Evolutionary conservation across 768 basidiomycete genomes (phyloP), one percentile per base, ranked within the genome.

Genomic region (Hortiboletus flavorubellus): DNA sequence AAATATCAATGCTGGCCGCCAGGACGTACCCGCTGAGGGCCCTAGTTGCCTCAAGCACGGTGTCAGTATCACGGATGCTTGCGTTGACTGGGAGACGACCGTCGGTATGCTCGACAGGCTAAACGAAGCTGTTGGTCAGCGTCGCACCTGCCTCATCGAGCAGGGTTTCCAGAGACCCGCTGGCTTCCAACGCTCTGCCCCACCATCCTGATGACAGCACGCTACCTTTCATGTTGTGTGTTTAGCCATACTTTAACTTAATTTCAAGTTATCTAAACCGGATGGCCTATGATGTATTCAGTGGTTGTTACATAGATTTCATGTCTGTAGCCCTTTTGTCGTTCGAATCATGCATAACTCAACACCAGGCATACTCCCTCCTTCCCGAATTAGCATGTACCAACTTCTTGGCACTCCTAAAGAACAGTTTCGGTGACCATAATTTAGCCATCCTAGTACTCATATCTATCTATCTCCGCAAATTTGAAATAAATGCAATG

Each of bases 61-160:
- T 50, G 83, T 95, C 51, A 88, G 85, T 59, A 94, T 96, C 68
- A 97, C 93, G 0, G 93, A 97, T 60, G 94, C 91, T 3, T 97
- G 93, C 65, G 86, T 95, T 45, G 82, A 89, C 69, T 96, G 93
- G 91, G 80, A 83, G 46, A 78, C 78, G 8, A 97, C 93, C 2
- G 76, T 91, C 38, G 61, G 52, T 18, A 89, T 94, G 85, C 81
- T 96, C 47, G 79, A 86, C 65, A 74, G 77, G 53, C 77, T 93
- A 47, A 87, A 93, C 56, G 76, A 78, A 10, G 72, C 70, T 16
- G 72, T 72, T 21, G 58, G 50, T 38, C 63, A 60, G 23, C 72
- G 70, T 11, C 69, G 69, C 7, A 8, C 10, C 46, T 65, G 37
- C 56, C 51, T 67, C 12, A 56, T 72, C n/a, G 61, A 64, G 18